phyloP scores from a whole-genome alignment of 1,284 basidiomycete genomes.

The Cryptococcus hybrid region DNA sequence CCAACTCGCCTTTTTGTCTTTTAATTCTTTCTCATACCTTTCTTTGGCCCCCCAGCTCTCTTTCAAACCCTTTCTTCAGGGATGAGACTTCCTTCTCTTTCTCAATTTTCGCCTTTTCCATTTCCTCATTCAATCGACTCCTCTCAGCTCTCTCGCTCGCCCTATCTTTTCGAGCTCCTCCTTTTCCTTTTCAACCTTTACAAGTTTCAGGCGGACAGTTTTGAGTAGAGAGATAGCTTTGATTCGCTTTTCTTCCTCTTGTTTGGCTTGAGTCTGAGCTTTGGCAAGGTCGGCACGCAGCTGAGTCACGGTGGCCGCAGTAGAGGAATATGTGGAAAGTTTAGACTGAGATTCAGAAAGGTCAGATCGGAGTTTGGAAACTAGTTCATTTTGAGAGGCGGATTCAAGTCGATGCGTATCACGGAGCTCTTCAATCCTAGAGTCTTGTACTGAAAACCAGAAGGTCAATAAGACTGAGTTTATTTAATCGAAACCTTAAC shows the following conservation, averaged over 20 bases:
- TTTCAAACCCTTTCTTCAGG: conserved; percentile 71
- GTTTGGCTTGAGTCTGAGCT: conserved; percentile 65
- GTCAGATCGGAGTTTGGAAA: conserved; percentile 67
- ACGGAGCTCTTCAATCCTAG: conserved; percentile 74
- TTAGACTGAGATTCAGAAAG: conserved; percentile 67
- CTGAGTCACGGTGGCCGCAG: conserved; percentile 58
- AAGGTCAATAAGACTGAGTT: conserved; percentile 28
- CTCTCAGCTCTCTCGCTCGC: conserved; percentile 66
- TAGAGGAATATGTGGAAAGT: conserved; percentile 48
- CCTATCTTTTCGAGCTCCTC: conserved; percentile 63
- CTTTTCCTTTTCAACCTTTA: conserved; percentile 87
- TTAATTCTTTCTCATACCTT: conserved; percentile 68
- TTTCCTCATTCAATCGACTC: conserved; percentile 49
- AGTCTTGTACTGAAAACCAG: conserved; percentile 66
- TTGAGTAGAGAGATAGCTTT: conserved; percentile 88
- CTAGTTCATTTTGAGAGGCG: conserved; percentile 68
- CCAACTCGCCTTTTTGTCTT: conserved; percentile 64
- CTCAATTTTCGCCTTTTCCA: conserved; percentile 56
- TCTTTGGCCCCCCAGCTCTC: conserved; percentile 67
- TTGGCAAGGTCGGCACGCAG: conserved; percentile 63
- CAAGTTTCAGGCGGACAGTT: conserved; percentile 85
- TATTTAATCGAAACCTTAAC: conserved; percentile 23
- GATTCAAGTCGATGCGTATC: conserved; percentile 77
- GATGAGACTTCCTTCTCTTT: conserved; percentile 67
- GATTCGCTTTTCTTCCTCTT: conserved; percentile 93